Evolutionary conservation across 2,329 filamentous ascomycete species (phyloP).

Genomic region (Hymenoscyphus salicellus): DNA sequence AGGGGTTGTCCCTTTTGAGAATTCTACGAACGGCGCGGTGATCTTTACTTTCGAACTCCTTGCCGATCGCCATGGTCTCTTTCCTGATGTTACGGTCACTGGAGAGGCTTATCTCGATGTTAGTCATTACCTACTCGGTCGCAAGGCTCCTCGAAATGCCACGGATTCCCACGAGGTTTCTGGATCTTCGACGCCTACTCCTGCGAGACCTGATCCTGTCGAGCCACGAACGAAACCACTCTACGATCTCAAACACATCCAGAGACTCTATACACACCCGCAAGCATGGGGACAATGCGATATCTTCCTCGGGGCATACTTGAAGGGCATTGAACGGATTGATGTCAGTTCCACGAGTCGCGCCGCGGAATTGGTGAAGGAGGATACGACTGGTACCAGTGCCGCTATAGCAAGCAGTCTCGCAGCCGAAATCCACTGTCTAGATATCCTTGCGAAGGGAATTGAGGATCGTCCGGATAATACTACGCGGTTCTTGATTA

Average conservation of each 20-base stretch:
- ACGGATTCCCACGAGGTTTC: constrained; percentile 37
- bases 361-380: constrained; percentile 73
- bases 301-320: constrained; percentile 64
- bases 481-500: constrained; percentile 73
- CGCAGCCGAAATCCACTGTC: constrained; percentile 64
- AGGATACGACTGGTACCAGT: constrained; percentile 54
- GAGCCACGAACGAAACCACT: constrained; percentile 49
- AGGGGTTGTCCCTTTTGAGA: constrained; percentile 92
- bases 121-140: constrained; percentile 79
- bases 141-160: constrained; percentile 19
- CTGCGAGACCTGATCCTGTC: constrained; percentile 43
- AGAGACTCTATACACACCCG: constrained; percentile 84
- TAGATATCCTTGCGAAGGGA: constrained; percentile 65
- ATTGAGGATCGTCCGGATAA: constrained; percentile 76
- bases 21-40: constrained; percentile 91
- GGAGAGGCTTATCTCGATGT: constrained; percentile 85
- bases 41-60: constrained; percentile 87
- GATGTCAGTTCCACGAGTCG: constrained; percentile 84
- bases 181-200: constrained; percentile 51
- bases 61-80: constrained; percentile 65
- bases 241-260: constrained; percentile 58
- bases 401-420: constrained; percentile 77
- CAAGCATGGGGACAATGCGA: constrained; percentile 94
- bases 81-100: constrained; percentile 70
- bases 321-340: constrained; percentile 73